Percentiles rank a stretch among this genome's conserved stretches.
Conservation (phyloP, 495 filamentous ascomycete genomes). For the Pseudoneurospora amorphoporcata region DNA sequence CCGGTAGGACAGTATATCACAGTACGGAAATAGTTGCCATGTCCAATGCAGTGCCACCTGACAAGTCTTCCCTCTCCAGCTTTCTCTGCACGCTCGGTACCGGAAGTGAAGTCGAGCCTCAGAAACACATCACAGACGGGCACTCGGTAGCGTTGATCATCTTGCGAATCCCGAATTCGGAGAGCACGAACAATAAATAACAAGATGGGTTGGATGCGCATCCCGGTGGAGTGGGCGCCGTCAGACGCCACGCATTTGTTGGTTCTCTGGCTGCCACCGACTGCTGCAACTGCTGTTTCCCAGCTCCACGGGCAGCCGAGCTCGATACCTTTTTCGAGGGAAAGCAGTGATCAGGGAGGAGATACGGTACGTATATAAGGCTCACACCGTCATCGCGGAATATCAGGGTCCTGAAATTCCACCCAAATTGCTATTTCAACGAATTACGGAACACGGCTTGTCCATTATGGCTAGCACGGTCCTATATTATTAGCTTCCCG, state of each 20-base stretch:
- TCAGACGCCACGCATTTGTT: not conserved
- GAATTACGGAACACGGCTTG: not conserved
- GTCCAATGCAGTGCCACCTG: not conserved
- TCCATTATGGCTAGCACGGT: not conserved
- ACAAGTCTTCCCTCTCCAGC: not conserved
- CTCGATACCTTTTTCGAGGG: not conserved
- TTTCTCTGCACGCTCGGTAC: not conserved
- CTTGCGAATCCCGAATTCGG: not conserved
- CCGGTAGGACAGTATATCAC: not conserved
- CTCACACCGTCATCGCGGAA: not conserved
- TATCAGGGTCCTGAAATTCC: not conserved
- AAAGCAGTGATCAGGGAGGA: not conserved
- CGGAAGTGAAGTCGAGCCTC: not conserved
- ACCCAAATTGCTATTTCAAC: not conserved
- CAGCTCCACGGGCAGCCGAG: not conserved
- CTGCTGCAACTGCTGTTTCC: not conserved
- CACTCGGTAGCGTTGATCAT: not conserved
- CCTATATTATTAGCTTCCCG: not conserved
- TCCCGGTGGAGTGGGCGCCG: not conserved
- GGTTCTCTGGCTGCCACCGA: not conserved
- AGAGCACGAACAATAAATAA: not conserved
- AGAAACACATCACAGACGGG: not conserved
- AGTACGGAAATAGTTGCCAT: not conserved
- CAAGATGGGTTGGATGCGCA: not conserved
- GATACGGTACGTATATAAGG: not conserved